phyloP scores from a whole-genome alignment of 345 rosid species.

The Aquilaria sinensis region DNA sequence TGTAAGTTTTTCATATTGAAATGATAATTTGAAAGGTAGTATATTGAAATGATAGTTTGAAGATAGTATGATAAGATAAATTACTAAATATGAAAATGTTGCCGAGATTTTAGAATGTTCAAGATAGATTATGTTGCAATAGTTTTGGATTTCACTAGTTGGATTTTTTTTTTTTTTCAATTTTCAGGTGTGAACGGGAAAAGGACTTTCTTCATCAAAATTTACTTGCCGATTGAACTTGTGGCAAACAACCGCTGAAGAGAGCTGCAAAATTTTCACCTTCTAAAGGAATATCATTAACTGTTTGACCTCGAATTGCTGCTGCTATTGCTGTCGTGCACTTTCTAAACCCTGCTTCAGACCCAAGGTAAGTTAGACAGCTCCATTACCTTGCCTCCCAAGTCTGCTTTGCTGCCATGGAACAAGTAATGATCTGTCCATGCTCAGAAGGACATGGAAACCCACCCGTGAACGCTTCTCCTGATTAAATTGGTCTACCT shows the following conservation, averaged over 20 bases:
- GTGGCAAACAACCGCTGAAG: too few relatives aligned
- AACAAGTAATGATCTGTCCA: slow-evolving; percentile 31
- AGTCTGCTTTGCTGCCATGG: slow-evolving; percentile 30
- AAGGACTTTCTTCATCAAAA: too few relatives aligned
- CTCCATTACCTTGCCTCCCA: slow-evolving; percentile 34
- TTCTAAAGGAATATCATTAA: slow-evolving; percentile 24
- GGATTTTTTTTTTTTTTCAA: not conserved
- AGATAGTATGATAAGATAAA: too few relatives aligned
- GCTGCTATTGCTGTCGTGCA: slow-evolving; percentile 31
- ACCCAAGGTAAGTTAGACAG: slow-evolving; percentile 52
- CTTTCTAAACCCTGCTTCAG: slow-evolving; percentile 47
- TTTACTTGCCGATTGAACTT: too few relatives aligned
- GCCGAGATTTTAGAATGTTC: not conserved
- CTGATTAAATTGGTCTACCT: slow-evolving; percentile 30
- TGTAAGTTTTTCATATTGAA: too few relatives aligned
- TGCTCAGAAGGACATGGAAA: slow-evolving; percentile 20
- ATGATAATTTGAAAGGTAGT: too few relatives aligned
- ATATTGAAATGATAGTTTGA: too few relatives aligned
- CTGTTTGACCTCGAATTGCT: slow-evolving; percentile 29
- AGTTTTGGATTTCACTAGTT: not conserved
- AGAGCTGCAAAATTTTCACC: not conserved
- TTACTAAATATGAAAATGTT: too few relatives aligned
- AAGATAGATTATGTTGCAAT: too few relatives aligned
- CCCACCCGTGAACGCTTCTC: slow-evolving; percentile 39
- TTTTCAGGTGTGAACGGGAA: not conserved